Evolutionary conservation across 1,284 basidiomycete species (phyloP).

Genomic region (Cryptococcus wingfieldii): DNA sequence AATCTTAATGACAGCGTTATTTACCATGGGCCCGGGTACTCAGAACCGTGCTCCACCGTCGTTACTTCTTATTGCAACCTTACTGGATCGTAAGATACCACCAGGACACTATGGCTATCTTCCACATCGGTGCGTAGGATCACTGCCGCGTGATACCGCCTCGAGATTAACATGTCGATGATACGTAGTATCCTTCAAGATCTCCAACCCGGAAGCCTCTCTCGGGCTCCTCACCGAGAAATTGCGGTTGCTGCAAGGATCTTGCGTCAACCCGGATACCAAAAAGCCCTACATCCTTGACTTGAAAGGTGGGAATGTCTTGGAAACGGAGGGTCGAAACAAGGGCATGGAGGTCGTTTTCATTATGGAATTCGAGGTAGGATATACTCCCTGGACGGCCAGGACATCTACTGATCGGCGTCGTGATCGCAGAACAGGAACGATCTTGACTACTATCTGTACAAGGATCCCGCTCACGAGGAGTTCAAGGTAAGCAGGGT

Average conservation of each 20-base stretch:
- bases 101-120: constrained; percentile 12
- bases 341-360: constrained; percentile 39
- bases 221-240: constrained; percentile 16
- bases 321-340: constrained; percentile 30
- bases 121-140: constrained; percentile 16
- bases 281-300: constrained; percentile 30
- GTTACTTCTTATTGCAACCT: not conserved
- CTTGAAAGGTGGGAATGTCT: constrained; percentile 36
- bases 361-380: constrained; percentile 36
- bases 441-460: constrained; percentile 38
- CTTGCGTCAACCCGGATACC: constrained; percentile 22
- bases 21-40: too few species aligned
- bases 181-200: constrained; percentile 40
- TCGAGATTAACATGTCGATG: not conserved
- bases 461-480: constrained; percentile 32
- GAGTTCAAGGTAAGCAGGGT: constrained; percentile 35
- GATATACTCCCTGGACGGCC: not conserved
- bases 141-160: constrained; percentile 16
- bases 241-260: constrained; percentile 27
- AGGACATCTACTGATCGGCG: not conserved
- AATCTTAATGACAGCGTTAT: too few species aligned
- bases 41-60: too few species aligned
- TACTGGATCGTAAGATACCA: too few species aligned
- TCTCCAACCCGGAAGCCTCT: constrained; percentile 8
- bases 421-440: constrained; percentile 21